Base-by-base conservation (phyloP, 352 stramenopile genomes). In the Globisporangium takayamanum region DNA sequence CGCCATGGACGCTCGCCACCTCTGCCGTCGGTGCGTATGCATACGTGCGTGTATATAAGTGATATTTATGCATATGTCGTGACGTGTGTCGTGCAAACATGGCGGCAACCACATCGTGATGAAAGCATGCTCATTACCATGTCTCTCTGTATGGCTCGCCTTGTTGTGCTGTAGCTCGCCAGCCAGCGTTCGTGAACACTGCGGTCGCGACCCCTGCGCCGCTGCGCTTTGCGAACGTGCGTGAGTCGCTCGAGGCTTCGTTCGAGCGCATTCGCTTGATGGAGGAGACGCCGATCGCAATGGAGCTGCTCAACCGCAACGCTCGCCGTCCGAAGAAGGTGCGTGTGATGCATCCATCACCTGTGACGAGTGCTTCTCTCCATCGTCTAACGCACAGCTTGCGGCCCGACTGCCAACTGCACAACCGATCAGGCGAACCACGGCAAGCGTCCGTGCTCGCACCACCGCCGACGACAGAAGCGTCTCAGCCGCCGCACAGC, bases 261-360 rank as follows among this genome's bases (percentile, higher is more conserved):
- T 84, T 70, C 44, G 68, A 50, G 67, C 66, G 70, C 53, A 63
- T 86, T 55, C 76, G 75, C 52, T 62, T 77, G 55, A 62, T 84
- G 33, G 76, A 88, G 46, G 66, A 76, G 50, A 70, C 83, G 41
- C 59, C 69, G 28, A 72, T 76, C 41, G 58, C 70, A 54, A 93
- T 93, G 80, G 77, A 93, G 62, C 74, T 89, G 57, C 67, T 93
- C 42, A 90, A 90, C 66, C 72, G 84, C 62, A 93, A 93, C 64
- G 82, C 84, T 56, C 80, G 84, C 54, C 78, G 82, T 30, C 84
- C 84, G 25, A 93, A 89, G 73, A 93, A 93, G 80, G 79, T 89
- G 20, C 16, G 28, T 57, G 15, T 33, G 48, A 26, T n/a, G 8
- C 25, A 5, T 36, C 8, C 30, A 10, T 36, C 37, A 51, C 18